Percentiles rank a stretch among this genome's conserved stretches.
phyloP scores from a whole-genome alignment of 2,329 filamentous ascomycete genomes.

The Coniella lustricola region DNA sequence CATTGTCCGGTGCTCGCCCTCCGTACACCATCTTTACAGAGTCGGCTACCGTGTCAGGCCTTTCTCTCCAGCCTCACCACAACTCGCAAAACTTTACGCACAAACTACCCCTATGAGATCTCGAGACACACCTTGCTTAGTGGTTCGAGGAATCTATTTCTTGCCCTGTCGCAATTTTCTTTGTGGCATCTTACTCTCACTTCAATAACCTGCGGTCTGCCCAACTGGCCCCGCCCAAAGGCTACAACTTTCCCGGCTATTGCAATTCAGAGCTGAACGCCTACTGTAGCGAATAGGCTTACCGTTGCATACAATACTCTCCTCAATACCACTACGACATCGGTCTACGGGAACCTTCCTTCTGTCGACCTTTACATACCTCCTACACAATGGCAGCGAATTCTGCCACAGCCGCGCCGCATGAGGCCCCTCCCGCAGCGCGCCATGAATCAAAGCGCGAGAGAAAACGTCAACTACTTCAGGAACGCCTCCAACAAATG shows the following conservation, averaged over 20 bases:
- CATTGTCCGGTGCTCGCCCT: neutral
- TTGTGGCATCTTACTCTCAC: no score
- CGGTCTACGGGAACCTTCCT: neutral
- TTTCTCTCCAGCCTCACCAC: constrained; percentile 1
- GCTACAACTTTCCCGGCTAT: no score
- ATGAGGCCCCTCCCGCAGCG: constrained; percentile 8
- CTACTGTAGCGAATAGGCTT: no score
- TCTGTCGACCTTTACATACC: neutral
- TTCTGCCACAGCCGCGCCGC: constrained; percentile 3
- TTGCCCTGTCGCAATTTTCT: neutral
- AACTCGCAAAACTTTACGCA: neutral
- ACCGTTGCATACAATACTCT: no score
- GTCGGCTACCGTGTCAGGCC: neutral
- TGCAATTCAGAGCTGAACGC: no score
- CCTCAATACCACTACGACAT: neutral
- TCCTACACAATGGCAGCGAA: constrained; percentile 14
- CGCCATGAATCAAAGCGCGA: constrained; percentile 67
- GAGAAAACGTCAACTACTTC: constrained; percentile 76
- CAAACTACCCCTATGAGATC: neutral
- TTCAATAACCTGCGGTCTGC: no score
- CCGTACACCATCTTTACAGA: neutral
- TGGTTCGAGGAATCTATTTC: neutral
- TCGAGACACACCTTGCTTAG: no score
- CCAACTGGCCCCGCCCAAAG: no score
- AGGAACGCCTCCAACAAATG: constrained; percentile 70